Percentiles rank a stretch among this genome's conserved stretches.
These are phyloP conservation scores for Pythium biforme DNA, from an alignment of 352 stramenopile species.

Conservation along the genomic window DNA sequence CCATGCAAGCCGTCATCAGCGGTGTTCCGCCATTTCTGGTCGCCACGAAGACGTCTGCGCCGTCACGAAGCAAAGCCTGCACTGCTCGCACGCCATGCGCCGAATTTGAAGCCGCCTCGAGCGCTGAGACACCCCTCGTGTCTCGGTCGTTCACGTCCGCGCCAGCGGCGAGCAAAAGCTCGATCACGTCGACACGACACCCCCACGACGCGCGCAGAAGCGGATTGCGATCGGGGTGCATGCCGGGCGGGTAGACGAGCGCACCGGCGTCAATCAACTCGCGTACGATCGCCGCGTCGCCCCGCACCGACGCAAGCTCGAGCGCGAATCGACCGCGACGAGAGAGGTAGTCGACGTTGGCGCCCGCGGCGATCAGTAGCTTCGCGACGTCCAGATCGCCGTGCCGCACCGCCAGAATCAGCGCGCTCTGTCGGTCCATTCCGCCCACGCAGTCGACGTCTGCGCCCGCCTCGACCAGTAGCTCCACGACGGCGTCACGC, in stretches of 20 bases:
- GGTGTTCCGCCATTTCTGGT: neutral
- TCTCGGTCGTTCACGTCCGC: too few relatives aligned
- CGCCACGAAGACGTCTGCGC: neutral
- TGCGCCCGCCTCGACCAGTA: neutral
- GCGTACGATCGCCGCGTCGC: neutral
- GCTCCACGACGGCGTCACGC: neutral
- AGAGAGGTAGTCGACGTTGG: neutral
- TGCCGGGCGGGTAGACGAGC: too few relatives aligned
- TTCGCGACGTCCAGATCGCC: neutral
- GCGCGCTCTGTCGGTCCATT: neutral
- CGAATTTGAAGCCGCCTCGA: too few relatives aligned
- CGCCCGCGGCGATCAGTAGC: neutral
- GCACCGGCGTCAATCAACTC: neutral
- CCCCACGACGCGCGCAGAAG: too few relatives aligned
- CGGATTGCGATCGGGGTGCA: neutral
- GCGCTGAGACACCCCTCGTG: too few relatives aligned
- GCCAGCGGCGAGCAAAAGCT: too few relatives aligned
- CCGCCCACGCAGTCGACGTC: neutral
- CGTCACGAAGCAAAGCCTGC: neutral
- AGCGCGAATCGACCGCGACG: neutral
- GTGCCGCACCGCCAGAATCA: neutral
- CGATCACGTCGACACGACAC: too few relatives aligned
- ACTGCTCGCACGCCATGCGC: too few relatives aligned
- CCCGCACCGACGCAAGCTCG: neutral
- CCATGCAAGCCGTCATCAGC: neutral